Base-by-base conservation (phyloP, 1,284 basidiomycete genomes). In the Athelia psychrophila region DNA sequence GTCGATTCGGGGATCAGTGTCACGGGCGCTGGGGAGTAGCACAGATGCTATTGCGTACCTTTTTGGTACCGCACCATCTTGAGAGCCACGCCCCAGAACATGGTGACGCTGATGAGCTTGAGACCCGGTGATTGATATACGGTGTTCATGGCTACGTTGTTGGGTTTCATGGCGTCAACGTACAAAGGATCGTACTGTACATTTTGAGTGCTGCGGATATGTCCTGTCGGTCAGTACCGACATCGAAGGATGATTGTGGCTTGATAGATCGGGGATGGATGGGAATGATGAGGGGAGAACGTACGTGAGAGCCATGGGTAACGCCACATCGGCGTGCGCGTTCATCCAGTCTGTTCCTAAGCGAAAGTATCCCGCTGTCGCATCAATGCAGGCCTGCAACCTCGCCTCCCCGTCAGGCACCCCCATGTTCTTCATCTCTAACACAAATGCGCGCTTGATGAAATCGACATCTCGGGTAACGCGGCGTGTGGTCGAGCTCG, bases 271-370 rank as follows among this genome's bases (percentile, higher is more conserved):
- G 47, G 23, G 38, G 47, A 32, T 13, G 30, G 47, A 51, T 49
- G 47, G 6, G 13, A 30, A 30, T 30, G 27, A 5, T 30, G 13
- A 13, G 5, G 27, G 13, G 13, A 47, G 32, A 23, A 78, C 84
- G 67, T 61, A 86, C 84, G 83, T 78, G 54, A 63, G 64, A 15
- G 79, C 76, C 75, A 81, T 76, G 13, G 85, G 85, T 44, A 87
- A 70, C 1, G 83, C 81, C 10, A 83, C 73, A 59, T 88, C 85
- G 0, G 85, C 80, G 58, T 84, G 80, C 3, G 79, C 76, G 53
- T 87, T 87, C 84, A 87, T 85, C 85, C 85, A 88, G 62, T 87
- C 85, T 33, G 72, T 69, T 0, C 85, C 84, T 5, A 87, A 63
- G 6, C 58, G 58, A 57, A 79, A 84, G 5, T 62, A 56, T 13